Evolutionary conservation across 2,329 filamentous ascomycete species (phyloP).

Genomic region (Pseudodiploospora longispora): DNA sequence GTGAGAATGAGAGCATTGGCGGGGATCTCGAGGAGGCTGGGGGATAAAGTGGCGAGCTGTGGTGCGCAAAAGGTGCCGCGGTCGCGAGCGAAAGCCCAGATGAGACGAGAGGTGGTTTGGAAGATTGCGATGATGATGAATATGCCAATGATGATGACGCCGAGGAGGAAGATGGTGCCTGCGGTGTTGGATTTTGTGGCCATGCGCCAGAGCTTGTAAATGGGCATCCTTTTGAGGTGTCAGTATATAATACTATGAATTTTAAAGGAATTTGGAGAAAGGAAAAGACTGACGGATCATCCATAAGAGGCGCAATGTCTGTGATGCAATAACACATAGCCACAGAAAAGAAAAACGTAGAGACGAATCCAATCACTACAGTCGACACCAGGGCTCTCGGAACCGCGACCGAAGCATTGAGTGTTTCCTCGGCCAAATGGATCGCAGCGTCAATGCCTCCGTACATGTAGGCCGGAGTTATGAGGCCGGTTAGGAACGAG

Average conservation of each 20-base stretch:
- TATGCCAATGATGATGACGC: constrained; percentile 5
- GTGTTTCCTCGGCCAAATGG: constrained; percentile 30
- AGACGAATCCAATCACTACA: constrained; percentile 24
- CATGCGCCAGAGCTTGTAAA: constrained; percentile 6
- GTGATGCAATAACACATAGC: constrained; percentile 19
- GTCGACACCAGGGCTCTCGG: constrained; percentile 25
- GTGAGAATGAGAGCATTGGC: constrained; percentile 3
- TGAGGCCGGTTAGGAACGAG: constrained; percentile 30
- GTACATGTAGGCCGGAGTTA: constrained; percentile 29
- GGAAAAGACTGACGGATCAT: constrained; percentile 1
- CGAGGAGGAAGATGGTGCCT: constrained; percentile 5
- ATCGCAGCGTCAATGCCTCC: constrained; percentile 27
- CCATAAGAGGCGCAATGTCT: constrained; percentile 12
- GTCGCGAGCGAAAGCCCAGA: constrained; percentile 13
- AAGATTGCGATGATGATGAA: constrained; percentile 12
- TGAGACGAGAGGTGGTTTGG: constrained; percentile 13
- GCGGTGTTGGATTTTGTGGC: constrained; percentile 7
- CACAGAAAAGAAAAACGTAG: constrained; percentile 21
- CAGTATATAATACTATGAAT: neutral
- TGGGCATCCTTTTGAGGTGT: constrained; percentile 1
- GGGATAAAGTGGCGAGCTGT: neutral
- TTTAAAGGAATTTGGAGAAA: neutral
- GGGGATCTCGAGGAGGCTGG: constrained; percentile 1
- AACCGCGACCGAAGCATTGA: constrained; percentile 19
- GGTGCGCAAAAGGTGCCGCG: constrained; percentile 8